A percentile compares a stretch with the other conserved stretches of the same genome.
These are phyloP conservation scores for Jamesozyma lodderae DNA, from an alignment of 805 yeast species.

Conservation along the genomic window DNA sequence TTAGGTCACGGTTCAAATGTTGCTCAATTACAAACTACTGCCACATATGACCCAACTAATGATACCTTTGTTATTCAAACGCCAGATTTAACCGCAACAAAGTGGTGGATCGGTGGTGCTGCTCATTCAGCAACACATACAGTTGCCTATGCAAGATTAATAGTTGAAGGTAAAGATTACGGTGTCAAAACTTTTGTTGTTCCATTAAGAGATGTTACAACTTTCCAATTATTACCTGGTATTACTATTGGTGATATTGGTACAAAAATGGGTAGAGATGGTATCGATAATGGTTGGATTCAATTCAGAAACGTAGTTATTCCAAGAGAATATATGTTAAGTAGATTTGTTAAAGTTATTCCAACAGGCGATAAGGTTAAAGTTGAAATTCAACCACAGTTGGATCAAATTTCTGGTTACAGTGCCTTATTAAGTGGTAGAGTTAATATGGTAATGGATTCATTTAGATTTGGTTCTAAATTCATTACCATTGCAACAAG, in stretches of 20 bases:
- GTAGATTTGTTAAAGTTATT: slow-evolving; percentile 65
- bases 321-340: slow-evolving; percentile 76
- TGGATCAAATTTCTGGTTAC: slow-evolving; percentile 75
- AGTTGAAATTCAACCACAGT: slow-evolving; percentile 46
- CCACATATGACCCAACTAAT: slow-evolving; percentile 56
- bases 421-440: slow-evolving; percentile 84
- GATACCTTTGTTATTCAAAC: slow-evolving; percentile 73
- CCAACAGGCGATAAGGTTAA: slow-evolving; percentile 51
- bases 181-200: slow-evolving; percentile 92
- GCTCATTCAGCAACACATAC: slow-evolving; percentile 90
- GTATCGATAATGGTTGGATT: slow-evolving; percentile 95
- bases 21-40: slow-evolving; percentile 88
- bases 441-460: slow-evolving; percentile 81
- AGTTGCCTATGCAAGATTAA: slow-evolving; percentile 74
- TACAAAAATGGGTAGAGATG: slow-evolving; percentile 91
- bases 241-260: slow-evolving; percentile 86
- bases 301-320: slow-evolving; percentile 78
- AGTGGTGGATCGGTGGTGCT: slow-evolving; percentile 99
- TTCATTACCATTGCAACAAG: slow-evolving; percentile 77
- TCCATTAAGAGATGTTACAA: slow-evolving; percentile 63
- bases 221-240: slow-evolving; percentile 70
- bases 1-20: slow-evolving; percentile 91
- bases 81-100: slow-evolving; percentile 87
- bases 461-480: slow-evolving; percentile 71
- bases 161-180: slow-evolving; percentile 74